Percentiles rank a stretch among this genome's conserved stretches.
These are phyloP conservation scores for Microcos paniculata DNA, from an alignment of 345 rosid genomes.

Conservation along the genomic window DNA sequence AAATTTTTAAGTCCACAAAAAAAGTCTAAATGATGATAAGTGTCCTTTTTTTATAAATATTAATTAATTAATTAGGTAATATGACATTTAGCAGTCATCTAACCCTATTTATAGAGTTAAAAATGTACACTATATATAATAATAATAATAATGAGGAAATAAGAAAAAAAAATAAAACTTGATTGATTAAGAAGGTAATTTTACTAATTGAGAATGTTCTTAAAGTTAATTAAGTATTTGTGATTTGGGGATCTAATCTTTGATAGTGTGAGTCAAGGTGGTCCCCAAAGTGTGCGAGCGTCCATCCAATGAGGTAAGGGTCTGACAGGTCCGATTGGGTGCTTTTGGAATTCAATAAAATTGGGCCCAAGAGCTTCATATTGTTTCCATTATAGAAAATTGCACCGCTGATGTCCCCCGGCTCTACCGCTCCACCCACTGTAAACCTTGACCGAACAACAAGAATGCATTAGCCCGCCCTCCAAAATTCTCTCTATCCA, in stretches of 20 bases:
- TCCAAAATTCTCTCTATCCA: background rate
- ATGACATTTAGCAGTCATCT: too few relatives aligned
- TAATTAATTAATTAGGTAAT: too few relatives aligned
- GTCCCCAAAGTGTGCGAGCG: background rate
- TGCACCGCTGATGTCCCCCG: background rate
- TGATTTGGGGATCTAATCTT: background rate
- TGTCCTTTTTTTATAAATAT: too few relatives aligned
- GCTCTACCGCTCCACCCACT: background rate
- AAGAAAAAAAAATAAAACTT: too few relatives aligned
- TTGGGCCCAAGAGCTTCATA: background rate
- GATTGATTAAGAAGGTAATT: too few relatives aligned
- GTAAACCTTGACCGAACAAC: background rate
- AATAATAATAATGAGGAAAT: too few relatives aligned
- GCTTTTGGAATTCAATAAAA: constrained; percentile 21
- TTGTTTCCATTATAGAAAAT: background rate
- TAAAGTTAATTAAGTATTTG: too few relatives aligned
- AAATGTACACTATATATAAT: too few relatives aligned
- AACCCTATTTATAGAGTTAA: too few relatives aligned
- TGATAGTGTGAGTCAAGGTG: background rate
- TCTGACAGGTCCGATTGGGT: background rate
- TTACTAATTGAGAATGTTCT: background rate
- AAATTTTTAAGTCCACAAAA: too few relatives aligned
- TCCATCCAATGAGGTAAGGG: background rate
- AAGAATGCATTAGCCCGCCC: background rate
- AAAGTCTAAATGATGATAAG: too few relatives aligned